phyloP scores from a whole-genome alignment of 176 grass and related monocot genomes.

The Urochloa ruziziensis region DNA sequence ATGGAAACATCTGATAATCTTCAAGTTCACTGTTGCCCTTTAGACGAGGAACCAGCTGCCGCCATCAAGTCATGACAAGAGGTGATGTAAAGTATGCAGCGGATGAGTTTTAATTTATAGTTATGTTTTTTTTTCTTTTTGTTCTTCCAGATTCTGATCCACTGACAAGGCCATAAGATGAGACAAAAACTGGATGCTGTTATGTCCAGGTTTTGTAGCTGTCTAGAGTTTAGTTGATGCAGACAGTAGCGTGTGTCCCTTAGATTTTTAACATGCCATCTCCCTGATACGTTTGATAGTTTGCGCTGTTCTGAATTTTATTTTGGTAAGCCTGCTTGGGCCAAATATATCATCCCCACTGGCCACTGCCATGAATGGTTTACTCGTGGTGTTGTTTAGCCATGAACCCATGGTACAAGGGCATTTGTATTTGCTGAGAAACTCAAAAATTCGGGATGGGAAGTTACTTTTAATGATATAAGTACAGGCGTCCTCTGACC shows the following conservation, averaged over 20 bases:
- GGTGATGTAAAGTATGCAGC: background rate
- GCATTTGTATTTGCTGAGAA: background rate
- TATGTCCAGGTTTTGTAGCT: background rate
- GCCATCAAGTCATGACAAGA: constrained; percentile 8
- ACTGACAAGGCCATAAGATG: background rate
- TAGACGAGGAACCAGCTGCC: constrained; percentile 4
- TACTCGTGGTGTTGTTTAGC: background rate
- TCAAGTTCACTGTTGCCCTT: background rate
- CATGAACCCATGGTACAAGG: background rate
- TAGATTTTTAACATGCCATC: too few relatives aligned
- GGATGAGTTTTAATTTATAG: background rate
- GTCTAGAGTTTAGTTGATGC: background rate
- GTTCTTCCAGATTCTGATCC: background rate
- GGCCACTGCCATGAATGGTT: background rate
- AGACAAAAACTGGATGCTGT: background rate
- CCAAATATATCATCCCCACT: background rate
- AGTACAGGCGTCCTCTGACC: background rate
- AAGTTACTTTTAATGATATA: background rate
- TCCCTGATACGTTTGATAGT: background rate
- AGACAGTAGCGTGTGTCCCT: background rate
- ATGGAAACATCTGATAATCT: constrained; percentile 16
- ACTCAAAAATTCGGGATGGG: background rate
- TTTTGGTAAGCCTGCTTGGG: background rate
- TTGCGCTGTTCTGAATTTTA: too few relatives aligned
- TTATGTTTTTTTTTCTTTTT: background rate